These are phyloP conservation scores for Pseudogymnoascus pannorum DNA, from an alignment of 2,329 filamentous ascomycete species.

Conservation along the genomic window DNA sequence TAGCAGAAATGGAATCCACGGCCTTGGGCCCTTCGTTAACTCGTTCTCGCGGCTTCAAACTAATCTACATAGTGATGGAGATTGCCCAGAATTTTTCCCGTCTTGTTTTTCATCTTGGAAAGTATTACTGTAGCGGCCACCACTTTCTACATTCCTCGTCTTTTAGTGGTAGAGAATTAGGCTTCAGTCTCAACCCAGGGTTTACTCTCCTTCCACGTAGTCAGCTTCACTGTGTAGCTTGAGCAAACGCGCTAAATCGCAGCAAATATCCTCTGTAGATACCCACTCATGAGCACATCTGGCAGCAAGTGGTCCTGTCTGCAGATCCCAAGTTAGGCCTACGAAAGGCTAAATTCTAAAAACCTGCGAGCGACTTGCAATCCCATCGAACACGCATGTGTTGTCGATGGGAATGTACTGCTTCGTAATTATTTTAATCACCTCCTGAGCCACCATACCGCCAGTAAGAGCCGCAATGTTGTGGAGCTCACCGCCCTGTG, in stretches of 20 bases:
- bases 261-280: background rate
- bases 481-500: slow-evolving; percentile 79
- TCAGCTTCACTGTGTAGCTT: background rate
- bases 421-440: slow-evolving; percentile 79
- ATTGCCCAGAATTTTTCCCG: no score
- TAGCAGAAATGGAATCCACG: background rate
- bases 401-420: slow-evolving; percentile 68
- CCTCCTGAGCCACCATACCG: slow-evolving; percentile 92
- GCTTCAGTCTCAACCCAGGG: background rate
- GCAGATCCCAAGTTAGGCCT: background rate
- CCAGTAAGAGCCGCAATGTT: slow-evolving; percentile 84
- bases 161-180: background rate
- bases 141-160: background rate
- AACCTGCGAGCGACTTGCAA: background rate
- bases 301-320: background rate
- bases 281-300: background rate
- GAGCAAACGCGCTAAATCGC: background rate
- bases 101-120: background rate
- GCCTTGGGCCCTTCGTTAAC: background rate
- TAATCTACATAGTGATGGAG: background rate
- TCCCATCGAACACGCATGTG: slow-evolving; percentile 62
- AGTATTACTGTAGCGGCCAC: background rate
- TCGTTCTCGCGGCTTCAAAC: background rate
- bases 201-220: background rate
- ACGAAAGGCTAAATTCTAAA: background rate